Evolutionary conservation across 257 asterid species (phyloP).

Genomic region (Catharanthus roseus): DNA sequence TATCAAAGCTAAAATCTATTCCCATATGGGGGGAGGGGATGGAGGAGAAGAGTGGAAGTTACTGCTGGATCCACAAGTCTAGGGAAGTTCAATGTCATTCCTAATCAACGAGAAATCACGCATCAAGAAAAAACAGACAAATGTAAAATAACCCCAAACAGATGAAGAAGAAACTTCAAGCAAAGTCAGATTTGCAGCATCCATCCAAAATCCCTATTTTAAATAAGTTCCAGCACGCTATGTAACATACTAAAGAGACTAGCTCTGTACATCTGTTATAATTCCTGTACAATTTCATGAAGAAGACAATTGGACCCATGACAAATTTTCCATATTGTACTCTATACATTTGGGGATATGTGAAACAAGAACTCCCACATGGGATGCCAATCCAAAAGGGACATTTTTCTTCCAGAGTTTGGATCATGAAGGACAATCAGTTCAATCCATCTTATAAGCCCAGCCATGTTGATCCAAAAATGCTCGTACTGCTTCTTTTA

Average conservation of each 20-base stretch:
- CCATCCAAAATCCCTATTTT: background rate
- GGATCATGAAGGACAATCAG: background rate
- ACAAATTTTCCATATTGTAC: background rate
- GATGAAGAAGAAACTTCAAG: background rate
- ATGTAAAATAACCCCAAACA: background rate
- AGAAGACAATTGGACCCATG: background rate
- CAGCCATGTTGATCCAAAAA: constrained; percentile 66
- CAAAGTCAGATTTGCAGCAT: background rate
- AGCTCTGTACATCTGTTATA: constrained; percentile 1
- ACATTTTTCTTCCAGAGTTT: background rate
- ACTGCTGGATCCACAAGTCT: background rate
- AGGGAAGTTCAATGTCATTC: background rate
- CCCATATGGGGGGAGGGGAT: no score
- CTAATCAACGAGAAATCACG: background rate
- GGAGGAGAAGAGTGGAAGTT: background rate
- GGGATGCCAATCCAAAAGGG: background rate
- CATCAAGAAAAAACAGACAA: background rate
- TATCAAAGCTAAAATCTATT: no score
- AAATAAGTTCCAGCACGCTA: background rate
- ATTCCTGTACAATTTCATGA: constrained; percentile 16
- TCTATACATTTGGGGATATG: background rate
- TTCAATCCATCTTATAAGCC: constrained; percentile 74
- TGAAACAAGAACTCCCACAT: background rate
- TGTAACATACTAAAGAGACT: background rate
- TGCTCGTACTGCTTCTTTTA: constrained; percentile 82